Evolutionary conservation across 2,329 filamentous ascomycete species (phyloP).

Genomic region (Pseudopyricularia cyperi): DNA sequence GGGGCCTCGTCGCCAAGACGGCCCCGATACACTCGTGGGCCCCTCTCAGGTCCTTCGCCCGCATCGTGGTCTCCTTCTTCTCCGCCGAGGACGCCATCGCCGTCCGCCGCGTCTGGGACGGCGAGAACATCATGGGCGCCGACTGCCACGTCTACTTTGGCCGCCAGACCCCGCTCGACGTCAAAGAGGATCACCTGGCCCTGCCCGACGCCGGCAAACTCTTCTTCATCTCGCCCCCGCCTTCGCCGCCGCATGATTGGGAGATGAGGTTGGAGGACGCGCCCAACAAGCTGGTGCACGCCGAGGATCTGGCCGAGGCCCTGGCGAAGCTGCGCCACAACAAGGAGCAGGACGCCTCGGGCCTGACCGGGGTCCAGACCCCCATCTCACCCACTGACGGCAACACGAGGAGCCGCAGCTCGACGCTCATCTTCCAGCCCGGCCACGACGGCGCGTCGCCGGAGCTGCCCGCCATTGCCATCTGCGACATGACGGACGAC

Average conservation of each 20-base stretch:
- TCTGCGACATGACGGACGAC: conserved; percentile 51
- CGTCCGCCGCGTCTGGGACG: conserved; percentile 62
- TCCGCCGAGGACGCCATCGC: conserved; percentile 54
- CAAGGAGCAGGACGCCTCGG: conserved; percentile 10
- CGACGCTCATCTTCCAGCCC: conserved; percentile 53
- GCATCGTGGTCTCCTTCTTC: conserved; percentile 70
- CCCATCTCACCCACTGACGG: conserved; percentile 29
- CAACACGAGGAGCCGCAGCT: conserved; percentile 37
- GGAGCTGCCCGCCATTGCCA: conserved; percentile 49
- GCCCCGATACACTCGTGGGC: conserved; percentile 66
- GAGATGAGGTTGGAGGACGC: conserved; percentile 55
- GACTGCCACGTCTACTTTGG: conserved; percentile 58
- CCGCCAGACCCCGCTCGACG: conserved; percentile 42
- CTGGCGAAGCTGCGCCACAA: conserved; percentile 47
- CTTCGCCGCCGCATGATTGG: conserved; percentile 56
- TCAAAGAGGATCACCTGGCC: conserved; percentile 44
- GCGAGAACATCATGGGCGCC: conserved; percentile 59
- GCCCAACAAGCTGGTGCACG: conserved; percentile 57
- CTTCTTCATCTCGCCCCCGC: conserved; percentile 61
- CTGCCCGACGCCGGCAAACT: conserved; percentile 57
- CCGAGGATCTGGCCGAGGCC: conserved; percentile 55
- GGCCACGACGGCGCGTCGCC: conserved; percentile 39
- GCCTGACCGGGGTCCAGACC: conserved; percentile 13
- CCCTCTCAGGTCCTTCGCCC: conserved; percentile 69
- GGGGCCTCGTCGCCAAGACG: conserved; percentile 54